Conservation (phyloP, 352 stramenopile species). For the Nothophytophthora sp. region DNA sequence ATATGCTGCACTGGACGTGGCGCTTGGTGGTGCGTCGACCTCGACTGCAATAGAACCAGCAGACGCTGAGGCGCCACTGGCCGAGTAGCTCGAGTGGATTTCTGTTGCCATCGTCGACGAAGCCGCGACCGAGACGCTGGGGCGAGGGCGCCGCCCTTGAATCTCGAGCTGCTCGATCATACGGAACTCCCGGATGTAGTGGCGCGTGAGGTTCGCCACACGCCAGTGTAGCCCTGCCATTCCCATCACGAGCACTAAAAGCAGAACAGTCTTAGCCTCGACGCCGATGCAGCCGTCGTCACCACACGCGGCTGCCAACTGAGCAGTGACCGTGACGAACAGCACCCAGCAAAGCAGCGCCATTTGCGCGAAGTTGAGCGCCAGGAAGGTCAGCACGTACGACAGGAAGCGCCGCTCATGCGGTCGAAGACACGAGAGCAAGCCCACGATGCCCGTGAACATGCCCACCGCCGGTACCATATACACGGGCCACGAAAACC, state of each 20-base stretch:
- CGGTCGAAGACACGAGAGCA: slow-evolving; percentile 27
- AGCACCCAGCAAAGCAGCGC: slow-evolving; percentile 26
- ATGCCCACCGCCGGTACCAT: slow-evolving; percentile 28
- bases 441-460: slow-evolving; percentile 25
- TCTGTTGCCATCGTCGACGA: slow-evolving; percentile 23
- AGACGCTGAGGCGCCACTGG: slow-evolving; percentile 8
- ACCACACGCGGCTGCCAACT: slow-evolving; percentile 12
- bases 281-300: slow-evolving; percentile 7
- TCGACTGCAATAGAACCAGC: not conserved
- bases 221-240: slow-evolving; percentile 30
- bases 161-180: slow-evolving; percentile 25
- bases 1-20: too few species aligned
- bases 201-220: slow-evolving; percentile 21
- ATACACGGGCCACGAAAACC: slow-evolving; percentile 30
- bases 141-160: not conserved
- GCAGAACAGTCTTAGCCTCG: slow-evolving; percentile 23
- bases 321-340: slow-evolving; percentile 17
- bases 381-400: slow-evolving; percentile 34
- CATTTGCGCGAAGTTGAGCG: slow-evolving; percentile 35
- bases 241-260: slow-evolving; percentile 25
- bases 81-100: slow-evolving; percentile 11
- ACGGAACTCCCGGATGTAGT: slow-evolving; percentile 37
- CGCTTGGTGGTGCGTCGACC: too few species aligned
- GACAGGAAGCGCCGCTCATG: slow-evolving; percentile 24
- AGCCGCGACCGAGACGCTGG: slow-evolving; percentile 3